Percentiles rank a stretch among this genome's conserved stretches.
These are phyloP conservation scores for Hypomontagnella submonticulosa DNA, from an alignment of 495 filamentous ascomycete species.

Conservation along the genomic window DNA sequence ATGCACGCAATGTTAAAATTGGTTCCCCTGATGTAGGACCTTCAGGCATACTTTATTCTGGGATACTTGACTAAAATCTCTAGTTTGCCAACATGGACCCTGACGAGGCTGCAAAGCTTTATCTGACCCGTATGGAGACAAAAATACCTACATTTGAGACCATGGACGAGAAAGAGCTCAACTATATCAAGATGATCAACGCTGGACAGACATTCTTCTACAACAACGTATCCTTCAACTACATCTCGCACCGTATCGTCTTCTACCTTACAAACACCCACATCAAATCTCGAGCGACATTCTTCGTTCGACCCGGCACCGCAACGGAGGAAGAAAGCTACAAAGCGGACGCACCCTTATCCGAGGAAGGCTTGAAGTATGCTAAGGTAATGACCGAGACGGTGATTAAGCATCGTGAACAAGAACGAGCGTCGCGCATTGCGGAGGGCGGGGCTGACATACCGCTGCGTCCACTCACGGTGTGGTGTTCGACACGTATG, in stretches of 20 bases:
- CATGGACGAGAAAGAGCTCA: conserved; percentile 92
- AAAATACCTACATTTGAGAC: conserved; percentile 97
- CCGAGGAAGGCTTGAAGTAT: conserved; percentile 83
- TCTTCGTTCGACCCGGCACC: conserved; percentile 84
- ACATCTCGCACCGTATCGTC: conserved; percentile 94
- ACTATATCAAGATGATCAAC: conserved; percentile 99
- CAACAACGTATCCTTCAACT: conserved; percentile 95
- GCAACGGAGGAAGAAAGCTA: conserved; percentile 83
- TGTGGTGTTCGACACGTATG: conserved; percentile 94
- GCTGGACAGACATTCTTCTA: conserved; percentile 91
- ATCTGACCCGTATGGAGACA: conserved; percentile 85
- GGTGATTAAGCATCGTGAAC: conserved; percentile 81
- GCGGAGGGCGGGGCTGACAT: conserved; percentile 73
- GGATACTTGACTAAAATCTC: conserved; percentile 40
- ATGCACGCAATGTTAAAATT: conserved; percentile 97
- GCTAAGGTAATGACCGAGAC: conserved; percentile 87
- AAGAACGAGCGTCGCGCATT: conserved; percentile 75
- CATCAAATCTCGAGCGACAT: conserved; percentile 91
- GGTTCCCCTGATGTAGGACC: conserved; percentile 88
- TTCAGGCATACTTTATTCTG: conserved; percentile 36
- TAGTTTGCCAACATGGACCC: conserved; percentile 90
- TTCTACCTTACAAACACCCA: conserved; percentile 98
- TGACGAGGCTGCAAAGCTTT: conserved; percentile 90
- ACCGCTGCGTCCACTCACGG: conserved; percentile 80
- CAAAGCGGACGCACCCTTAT: conserved; percentile 87